phyloP scores from a whole-genome alignment of 23 red algal species.

The Pyropia yezoensis region DNA sequence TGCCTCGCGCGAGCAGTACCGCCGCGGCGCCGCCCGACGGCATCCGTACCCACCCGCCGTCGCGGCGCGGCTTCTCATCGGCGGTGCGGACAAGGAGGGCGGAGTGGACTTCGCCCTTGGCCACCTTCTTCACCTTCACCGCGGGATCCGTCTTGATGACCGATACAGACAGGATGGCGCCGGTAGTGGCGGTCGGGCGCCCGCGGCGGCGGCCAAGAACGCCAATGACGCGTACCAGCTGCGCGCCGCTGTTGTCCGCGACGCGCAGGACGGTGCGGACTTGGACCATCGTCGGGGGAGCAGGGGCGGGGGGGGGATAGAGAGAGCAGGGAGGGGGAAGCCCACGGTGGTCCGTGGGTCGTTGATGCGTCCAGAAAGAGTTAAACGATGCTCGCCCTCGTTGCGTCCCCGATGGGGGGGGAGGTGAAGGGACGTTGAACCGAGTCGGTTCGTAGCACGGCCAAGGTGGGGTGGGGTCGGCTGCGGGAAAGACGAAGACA shows the following conservation, averaged over 20 bases:
- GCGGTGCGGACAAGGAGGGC: slow-evolving; percentile 56
- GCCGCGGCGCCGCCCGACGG: slow-evolving; percentile 36
- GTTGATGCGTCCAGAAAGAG: too few relatives aligned
- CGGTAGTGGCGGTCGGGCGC: slow-evolving; percentile 45
- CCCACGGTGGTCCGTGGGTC: too few relatives aligned
- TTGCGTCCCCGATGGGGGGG: too few relatives aligned
- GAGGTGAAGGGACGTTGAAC: too few relatives aligned
- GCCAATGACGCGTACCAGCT: slow-evolving; percentile 62
- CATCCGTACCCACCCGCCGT: slow-evolving; percentile 44
- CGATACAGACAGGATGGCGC: slow-evolving; percentile 45
- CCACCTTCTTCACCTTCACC: slow-evolving; percentile 43
- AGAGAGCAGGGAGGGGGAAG: neutral
- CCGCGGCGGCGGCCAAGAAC: slow-evolving; percentile 46
- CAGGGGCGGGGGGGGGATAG: neutral
- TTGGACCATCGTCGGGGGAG: slow-evolving; percentile 44
- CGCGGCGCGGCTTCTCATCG: slow-evolving; percentile 51
- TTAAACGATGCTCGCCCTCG: too few relatives aligned
- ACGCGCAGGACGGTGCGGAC: slow-evolving; percentile 68
- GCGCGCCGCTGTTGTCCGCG: slow-evolving; percentile 62
- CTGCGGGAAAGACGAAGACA: too few relatives aligned
- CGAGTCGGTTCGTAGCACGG: too few relatives aligned
- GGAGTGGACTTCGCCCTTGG: slow-evolving; percentile 57
- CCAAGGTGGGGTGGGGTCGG: too few relatives aligned
- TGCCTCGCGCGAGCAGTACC: slow-evolving; percentile 31
- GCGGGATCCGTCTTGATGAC: slow-evolving; percentile 46